Evolutionary conservation across 352 stramenopile genomes (phyloP), one percentile per base, ranked within the genome.

Genomic region (Globisporangium ultimum): DNA sequence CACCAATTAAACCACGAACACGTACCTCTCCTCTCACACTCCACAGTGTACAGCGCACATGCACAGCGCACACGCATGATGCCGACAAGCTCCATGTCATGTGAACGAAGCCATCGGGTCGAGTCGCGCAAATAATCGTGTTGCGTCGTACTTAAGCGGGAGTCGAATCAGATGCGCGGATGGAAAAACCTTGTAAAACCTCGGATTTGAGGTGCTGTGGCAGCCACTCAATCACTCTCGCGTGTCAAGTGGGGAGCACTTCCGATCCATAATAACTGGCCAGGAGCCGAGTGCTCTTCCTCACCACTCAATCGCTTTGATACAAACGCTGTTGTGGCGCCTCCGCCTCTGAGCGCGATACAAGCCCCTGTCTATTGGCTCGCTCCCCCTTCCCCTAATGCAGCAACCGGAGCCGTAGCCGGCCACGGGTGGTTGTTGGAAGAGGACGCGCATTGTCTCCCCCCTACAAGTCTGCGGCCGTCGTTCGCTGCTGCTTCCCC

Each of bases 371-470:
- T 38, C 28, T 60, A 21, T 11, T 20, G 24, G 43, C 32, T 61
- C 43, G 34, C 32, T 20, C 46, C 42, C 24, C 46, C 24, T 17
- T 21, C 53, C 43, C 24, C 28, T 24, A 17, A 60, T 60, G n/a
- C 24, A 50, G 43, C 42, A 60, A 58, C 41, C n/a, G 41, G 52
- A 34, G 52, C 20, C 41, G 21, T 2, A 18, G 34, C 18, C 52
- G 48, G 41, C 41, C 52, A 49, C 52, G 41, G 20, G 54, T 60
- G 42, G 54, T 54, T 60, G 41, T 60, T 60, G 42, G 41, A 52
- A 60, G 45, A 41, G 41, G 41, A 42, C 24, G 24, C 24, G 24
- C 24, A 32, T 32, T 32, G 24, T 32, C 24, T 32, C n/a, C n/a
- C 24, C 24, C 24, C 24, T 32, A 5, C 24, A 32, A 5, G 5